phyloP scores from a whole-genome alignment of 345 rosid species.

The Salix udensis region DNA sequence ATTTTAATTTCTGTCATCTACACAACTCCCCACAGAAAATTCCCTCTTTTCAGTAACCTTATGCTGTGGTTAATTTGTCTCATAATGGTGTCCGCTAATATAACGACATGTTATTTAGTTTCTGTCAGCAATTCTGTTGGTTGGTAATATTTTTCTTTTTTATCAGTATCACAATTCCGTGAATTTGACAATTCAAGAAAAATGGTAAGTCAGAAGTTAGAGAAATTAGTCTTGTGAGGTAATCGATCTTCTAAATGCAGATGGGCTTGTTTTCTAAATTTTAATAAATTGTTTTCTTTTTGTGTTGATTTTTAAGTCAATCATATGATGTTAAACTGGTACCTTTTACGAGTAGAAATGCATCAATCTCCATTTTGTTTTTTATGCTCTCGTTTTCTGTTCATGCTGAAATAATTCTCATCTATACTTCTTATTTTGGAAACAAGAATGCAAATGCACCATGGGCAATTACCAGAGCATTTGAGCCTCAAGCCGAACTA shows the following conservation, averaged over 20 bases:
- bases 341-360: not conserved
- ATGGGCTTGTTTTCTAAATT: not conserved
- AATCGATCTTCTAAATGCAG: not conserved
- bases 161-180: not conserved
- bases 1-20: not conserved
- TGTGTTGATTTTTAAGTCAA: not conserved
- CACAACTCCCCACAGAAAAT: not conserved
- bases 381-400: not conserved
- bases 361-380: not conserved
- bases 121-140: not conserved
- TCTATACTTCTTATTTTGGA: slow-evolving; percentile 13
- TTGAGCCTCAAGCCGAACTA: slow-evolving; percentile 24
- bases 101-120: not conserved
- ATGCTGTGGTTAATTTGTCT: not conserved
- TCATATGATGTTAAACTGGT: not conserved
- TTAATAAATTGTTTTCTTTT: not conserved
- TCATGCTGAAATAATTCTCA: not conserved
- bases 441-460: slow-evolving; percentile 15
- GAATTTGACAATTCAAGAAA: not conserved
- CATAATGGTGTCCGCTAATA: not conserved
- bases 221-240: not conserved
- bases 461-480: slow-evolving; percentile 12
- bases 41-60: not conserved
- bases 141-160: not conserved
- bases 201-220: not conserved